Percentiles rank a stretch among this genome's conserved stretches.
These are phyloP conservation scores for Phytopythium delawarense DNA, from an alignment of 352 stramenopile genomes.

Conservation along the genomic window DNA sequence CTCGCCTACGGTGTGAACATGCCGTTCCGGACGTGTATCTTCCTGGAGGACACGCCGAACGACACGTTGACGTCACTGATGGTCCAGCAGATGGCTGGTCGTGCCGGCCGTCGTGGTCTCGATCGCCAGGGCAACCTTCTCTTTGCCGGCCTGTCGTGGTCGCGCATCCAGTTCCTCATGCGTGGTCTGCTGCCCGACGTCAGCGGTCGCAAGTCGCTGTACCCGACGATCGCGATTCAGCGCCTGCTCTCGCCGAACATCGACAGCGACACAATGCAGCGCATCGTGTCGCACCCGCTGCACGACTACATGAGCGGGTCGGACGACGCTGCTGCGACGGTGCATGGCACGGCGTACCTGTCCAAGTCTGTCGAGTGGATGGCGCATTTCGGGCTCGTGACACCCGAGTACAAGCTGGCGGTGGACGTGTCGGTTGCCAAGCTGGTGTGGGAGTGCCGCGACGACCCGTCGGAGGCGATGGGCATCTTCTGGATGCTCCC, in stretches of 20 bases:
- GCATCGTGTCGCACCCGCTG: constrained; percentile 83
- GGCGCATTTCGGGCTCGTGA: constrained; percentile 81
- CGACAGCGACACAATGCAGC: constrained; percentile 86
- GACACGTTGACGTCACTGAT: constrained; percentile 95
- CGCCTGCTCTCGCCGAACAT: constrained; percentile 90
- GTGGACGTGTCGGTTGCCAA: constrained; percentile 76
- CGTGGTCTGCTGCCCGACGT: constrained; percentile 93
- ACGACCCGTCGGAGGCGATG: constrained; percentile 70
- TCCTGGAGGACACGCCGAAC: constrained; percentile 96
- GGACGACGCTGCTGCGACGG: constrained; percentile 14
- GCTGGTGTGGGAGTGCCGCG: constrained; percentile 82
- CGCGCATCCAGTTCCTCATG: constrained; percentile 96
- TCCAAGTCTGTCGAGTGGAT: constrained; percentile 90
- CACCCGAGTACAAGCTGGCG: constrained; percentile 61
- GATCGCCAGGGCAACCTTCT: constrained; percentile 97
- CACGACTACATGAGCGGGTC: constrained; percentile 63
- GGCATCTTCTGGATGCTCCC: constrained; percentile 81
- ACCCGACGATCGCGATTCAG: constrained; percentile 93
- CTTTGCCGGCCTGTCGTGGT: constrained; percentile 94
- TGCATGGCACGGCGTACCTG: constrained; percentile 68
- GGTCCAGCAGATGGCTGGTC: constrained; percentile 98
- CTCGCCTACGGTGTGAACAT: constrained; percentile 99
- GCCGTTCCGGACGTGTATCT: constrained; percentile 98
- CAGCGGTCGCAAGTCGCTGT: constrained; percentile 88
- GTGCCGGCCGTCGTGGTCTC: constrained; percentile 96